Evolutionary conservation across 495 filamentous ascomycete species (phyloP), one percentile per base, ranked within the genome.

Genomic region (Penicillium egyptiacum): DNA sequence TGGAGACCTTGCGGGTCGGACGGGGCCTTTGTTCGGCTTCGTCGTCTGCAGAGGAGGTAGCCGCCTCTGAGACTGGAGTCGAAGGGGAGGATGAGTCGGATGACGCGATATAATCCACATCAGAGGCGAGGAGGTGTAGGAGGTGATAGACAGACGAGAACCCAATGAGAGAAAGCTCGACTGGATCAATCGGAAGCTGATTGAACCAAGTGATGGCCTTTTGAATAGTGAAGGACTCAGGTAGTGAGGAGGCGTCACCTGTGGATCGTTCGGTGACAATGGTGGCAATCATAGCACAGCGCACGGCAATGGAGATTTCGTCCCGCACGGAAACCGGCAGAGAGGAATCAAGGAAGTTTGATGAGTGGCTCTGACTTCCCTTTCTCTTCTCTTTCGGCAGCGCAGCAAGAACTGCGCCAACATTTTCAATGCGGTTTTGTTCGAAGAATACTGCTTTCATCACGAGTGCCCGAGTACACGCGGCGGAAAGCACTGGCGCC

Each of bases 251-350:
- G 7, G 58, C 68, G 31, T 76, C 71, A n/a, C 70, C 68, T 0
- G 66, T 65, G 14, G 69, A 66, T 43, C 71, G 65, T 7, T 73
- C 70, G 1, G 69, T 72, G 17, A 91, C 76, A 39, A 93, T 81
- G 11, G 87, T 81, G 12, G 89, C 83, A 47, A 88, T 87, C 83
- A 91, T 92, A 9, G 91, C 90, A 57, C 91, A 91, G 20, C 86
- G 83, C 10, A 96, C 82, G 3, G 91, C 86, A 57, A 88, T 80
- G 16, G 78, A 79, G 22, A 91, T 81, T 61, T 93, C 90, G 3
- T 81, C 78, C 5, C 82, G 77, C 17, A 85, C 76, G 10, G 76
- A 74, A 39, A 79, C 70, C 23, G 75, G 76, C 3, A 77, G 65
- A 3, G 80, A 79, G 2, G 75, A 78, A 50, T 80, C 74, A 0